Evolutionary conservation across 2,329 filamentous ascomycete species (phyloP), one percentile per base, ranked within the genome.

Genomic region (Pestalotiopsis sp.): DNA sequence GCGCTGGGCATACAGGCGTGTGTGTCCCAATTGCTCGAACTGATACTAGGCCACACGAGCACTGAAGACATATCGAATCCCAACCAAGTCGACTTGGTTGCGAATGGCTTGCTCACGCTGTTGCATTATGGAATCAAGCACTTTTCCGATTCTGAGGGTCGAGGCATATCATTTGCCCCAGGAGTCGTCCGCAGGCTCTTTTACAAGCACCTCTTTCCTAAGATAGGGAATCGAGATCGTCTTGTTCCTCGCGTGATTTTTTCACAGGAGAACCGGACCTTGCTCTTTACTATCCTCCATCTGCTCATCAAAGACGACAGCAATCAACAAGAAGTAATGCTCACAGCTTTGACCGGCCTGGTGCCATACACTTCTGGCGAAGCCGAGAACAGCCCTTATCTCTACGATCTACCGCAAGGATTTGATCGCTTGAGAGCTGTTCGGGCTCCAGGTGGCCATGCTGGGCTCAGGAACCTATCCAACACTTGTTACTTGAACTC

Each of bases 401-500:
- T 84, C 14, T 91, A 91, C 71, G 88, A 93, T 0, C 81, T 92
- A 3, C 82, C 82, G 4, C 87, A 84, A 75, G 80, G 84, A 61
- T 91, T 93, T 70, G 92, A 95, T 65, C 86, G 91, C 41, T 81
- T 80, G 52, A 90, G 88, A 74, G 87, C 89, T 17, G 87, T 97
- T n/a, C 90, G 94, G 71, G 90, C 93, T 2, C 81, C 88, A 1
- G 92, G 92, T 71, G 94, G 94, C 23, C 97, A 97, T 77, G 90
- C 92, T n/a, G 96, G 96, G 1, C 81, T 99, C n/a, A 88, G 88
- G 68, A 99, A 99, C 75, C 86, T 98, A 17, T 96, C 94, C 11
- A 97, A 98, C 77, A 98, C 97, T 0, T 99, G 96, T 81, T 99
- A 99, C 78, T 87, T 98, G 77, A 99, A 99, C 78, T 98, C 96